phyloP scores from a whole-genome alignment of 2,329 filamentous ascomycete species.

The Camillea tinctor region DNA sequence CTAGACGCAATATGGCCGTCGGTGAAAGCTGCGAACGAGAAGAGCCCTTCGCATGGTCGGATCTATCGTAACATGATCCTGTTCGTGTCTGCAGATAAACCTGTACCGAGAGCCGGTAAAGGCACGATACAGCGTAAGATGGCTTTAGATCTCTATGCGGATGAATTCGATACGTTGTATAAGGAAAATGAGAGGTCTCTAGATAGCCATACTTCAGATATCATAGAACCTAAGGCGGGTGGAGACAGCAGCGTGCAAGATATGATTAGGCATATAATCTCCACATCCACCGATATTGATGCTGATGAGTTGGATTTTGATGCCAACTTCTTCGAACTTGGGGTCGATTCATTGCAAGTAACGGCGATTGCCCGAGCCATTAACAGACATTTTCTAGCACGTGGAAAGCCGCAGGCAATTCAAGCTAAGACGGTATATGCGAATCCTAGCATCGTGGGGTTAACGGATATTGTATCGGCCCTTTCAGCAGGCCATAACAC shows the following conservation, averaged over 20 bases:
- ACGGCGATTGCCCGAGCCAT: slow-evolving; percentile 7
- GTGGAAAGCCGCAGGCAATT: slow-evolving; percentile 4
- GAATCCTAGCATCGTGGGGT: slow-evolving; percentile 14
- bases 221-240: not conserved
- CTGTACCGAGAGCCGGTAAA: slow-evolving; percentile 35
- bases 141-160: slow-evolving; percentile 30
- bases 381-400: slow-evolving; percentile 7
- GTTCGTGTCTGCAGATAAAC: slow-evolving; percentile 30
- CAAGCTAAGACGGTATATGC: slow-evolving; percentile 11
- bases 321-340: slow-evolving; percentile 19
- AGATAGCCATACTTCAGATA: not conserved
- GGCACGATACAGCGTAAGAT: slow-evolving; percentile 36
- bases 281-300: slow-evolving; percentile 13
- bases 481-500: slow-evolving; percentile 2
- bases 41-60: slow-evolving; percentile 15
- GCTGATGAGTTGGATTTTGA: slow-evolving; percentile 1
- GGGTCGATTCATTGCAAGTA: slow-evolving; percentile 23
- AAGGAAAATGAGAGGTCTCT: slow-evolving; percentile 2
- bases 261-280: slow-evolving; percentile 10
- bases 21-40: slow-evolving; percentile 12
- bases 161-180: slow-evolving; percentile 36
- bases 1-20: slow-evolving; percentile 20
- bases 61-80: slow-evolving; percentile 27
- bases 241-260: slow-evolving; percentile 1
- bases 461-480: slow-evolving; percentile 8